These are phyloP conservation scores for Ceratocystis colombiana DNA, from an alignment of 2,329 filamentous ascomycete species.

Conservation along the genomic window DNA sequence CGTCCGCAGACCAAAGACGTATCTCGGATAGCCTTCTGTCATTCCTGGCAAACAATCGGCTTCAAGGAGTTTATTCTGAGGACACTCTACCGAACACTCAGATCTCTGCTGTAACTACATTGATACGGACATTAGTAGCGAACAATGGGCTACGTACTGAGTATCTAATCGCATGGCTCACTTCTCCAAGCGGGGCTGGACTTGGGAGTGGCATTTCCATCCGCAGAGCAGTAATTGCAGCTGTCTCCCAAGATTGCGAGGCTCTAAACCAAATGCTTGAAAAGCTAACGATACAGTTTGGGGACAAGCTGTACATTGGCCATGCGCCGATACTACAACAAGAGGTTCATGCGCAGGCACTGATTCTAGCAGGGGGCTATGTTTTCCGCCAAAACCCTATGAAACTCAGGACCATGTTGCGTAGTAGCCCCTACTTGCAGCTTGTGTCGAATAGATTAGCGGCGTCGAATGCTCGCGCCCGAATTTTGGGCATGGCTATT, in stretches of 20 bases:
- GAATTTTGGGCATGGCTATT: slow-evolving; percentile 80
- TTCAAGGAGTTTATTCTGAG: slow-evolving; percentile 34
- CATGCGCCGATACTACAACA: slow-evolving; percentile 79
- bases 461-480: slow-evolving; percentile 61
- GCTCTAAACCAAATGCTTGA: slow-evolving; percentile 51
- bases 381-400: slow-evolving; percentile 56
- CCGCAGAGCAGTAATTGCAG: slow-evolving; percentile 54
- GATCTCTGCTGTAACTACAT: slow-evolving; percentile 48
- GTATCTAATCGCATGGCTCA: slow-evolving; percentile 55
- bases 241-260: slow-evolving; percentile 43
- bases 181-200: slow-evolving; percentile 53
- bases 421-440: slow-evolving; percentile 63
- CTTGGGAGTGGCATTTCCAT: slow-evolving; percentile 55
- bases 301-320: slow-evolving; percentile 75
- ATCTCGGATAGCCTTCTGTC: slow-evolving; percentile 30
- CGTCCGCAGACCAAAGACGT: slow-evolving; percentile 27
- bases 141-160: slow-evolving; percentile 41
- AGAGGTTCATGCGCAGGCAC: slow-evolving; percentile 71
- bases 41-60: slow-evolving; percentile 40
- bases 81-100: slow-evolving; percentile 26
- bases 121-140: slow-evolving; percentile 44
- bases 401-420: slow-evolving; percentile 57
- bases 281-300: slow-evolving; percentile 63
- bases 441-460: slow-evolving; percentile 77
- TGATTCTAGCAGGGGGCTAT: slow-evolving; percentile 69